Evolutionary conservation across 805 yeast species (phyloP).

Genomic region (Pichia gijzeniarum): DNA sequence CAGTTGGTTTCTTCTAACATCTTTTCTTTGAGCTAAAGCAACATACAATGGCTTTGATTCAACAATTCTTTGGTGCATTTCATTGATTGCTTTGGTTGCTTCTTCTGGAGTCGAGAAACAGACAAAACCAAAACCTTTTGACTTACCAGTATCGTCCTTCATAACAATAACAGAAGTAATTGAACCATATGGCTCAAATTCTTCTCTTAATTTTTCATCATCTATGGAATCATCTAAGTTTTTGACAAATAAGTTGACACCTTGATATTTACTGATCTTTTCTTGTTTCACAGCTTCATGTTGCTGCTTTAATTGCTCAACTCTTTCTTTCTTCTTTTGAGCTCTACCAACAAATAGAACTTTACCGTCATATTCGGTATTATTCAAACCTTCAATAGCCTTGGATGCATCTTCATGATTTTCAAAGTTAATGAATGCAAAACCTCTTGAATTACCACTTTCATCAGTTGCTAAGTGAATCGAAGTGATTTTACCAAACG

Average conservation of each 20-base stretch:
- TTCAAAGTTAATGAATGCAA: conserved; percentile 91
- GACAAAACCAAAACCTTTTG: conserved; percentile 98
- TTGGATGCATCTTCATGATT: conserved; percentile 79
- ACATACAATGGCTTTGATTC: conserved; percentile 95
- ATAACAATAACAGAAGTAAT: conserved; percentile 95
- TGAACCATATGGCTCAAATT: conserved; percentile 87
- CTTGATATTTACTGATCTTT: conserved; percentile 90
- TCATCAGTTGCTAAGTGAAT: conserved; percentile 71
- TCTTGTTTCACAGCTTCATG: conserved; percentile 89
- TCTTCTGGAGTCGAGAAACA: conserved; percentile 97
- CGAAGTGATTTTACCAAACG: conserved; percentile 79
- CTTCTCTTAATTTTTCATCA: conserved; percentile 87
- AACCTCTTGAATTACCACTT: conserved; percentile 89
- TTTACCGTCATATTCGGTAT: conserved; percentile 77
- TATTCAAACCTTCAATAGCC: conserved; percentile 91
- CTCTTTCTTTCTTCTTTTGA: conserved; percentile 97
- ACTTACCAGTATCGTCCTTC: conserved; percentile 90
- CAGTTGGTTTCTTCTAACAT: conserved; percentile 92
- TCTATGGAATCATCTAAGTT: conserved; percentile 91
- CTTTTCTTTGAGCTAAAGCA: conserved; percentile 98
- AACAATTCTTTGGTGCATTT: conserved; percentile 96
- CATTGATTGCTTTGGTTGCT: conserved; percentile 96
- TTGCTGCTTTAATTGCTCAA: conserved; percentile 91
- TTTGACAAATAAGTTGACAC: conserved; percentile 94
- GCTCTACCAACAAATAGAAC: conserved; percentile 95